phyloP scores from a whole-genome alignment of 108 stramenopile genomes.

The Fistulifera pelliculosa region DNA sequence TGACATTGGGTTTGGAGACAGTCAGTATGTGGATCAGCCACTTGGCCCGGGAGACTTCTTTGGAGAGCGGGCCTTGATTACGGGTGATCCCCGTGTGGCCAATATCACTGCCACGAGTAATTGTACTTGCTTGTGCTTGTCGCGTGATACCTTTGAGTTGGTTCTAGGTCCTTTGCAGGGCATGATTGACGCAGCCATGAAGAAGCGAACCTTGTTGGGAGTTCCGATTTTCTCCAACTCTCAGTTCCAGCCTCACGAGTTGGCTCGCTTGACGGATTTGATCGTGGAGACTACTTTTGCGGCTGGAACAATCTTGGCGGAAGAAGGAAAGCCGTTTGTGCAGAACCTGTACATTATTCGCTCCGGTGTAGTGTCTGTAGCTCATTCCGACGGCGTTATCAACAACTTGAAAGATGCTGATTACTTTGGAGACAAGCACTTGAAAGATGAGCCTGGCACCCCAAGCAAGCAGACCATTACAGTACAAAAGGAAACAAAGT shows the following conservation, averaged over 20 bases:
- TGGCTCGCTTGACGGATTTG: conserved; percentile 68
- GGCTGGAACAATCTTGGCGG: conserved; percentile 61
- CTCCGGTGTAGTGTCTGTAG: conserved; percentile 50
- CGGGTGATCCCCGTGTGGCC: conserved; percentile 89
- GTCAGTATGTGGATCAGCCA: conserved; percentile 65
- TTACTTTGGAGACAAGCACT: conserved; percentile 72
- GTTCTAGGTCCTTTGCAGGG: conserved; percentile 70
- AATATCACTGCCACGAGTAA: conserved; percentile 59
- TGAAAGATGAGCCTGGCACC: conserved; percentile 45
- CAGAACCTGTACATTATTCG: conserved; percentile 78
- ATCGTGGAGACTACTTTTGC: conserved; percentile 51
- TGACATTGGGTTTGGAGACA: conserved; percentile 83
- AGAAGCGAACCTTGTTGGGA: conserved; percentile 75
- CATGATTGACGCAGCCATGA: conserved; percentile 71
- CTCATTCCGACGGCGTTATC: conserved; percentile 63
- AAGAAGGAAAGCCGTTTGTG: conserved; percentile 62
- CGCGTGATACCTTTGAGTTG: conserved; percentile 73
- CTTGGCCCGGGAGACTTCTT: conserved; percentile 88
- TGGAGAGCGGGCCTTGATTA: conserved; percentile 93
- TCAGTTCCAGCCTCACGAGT: conserved; percentile 74
- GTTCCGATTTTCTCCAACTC: conserved; percentile 81
- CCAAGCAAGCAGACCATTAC: conserved; percentile 56
- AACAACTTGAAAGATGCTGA: conserved; percentile 65
- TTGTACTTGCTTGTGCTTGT: conserved; percentile 65
- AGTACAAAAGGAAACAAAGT: conserved; percentile 54